Percentiles rank a stretch among this genome's conserved stretches.
phyloP scores from a whole-genome alignment of 495 filamentous ascomycete genomes.

The Penicillium chermesinum region DNA sequence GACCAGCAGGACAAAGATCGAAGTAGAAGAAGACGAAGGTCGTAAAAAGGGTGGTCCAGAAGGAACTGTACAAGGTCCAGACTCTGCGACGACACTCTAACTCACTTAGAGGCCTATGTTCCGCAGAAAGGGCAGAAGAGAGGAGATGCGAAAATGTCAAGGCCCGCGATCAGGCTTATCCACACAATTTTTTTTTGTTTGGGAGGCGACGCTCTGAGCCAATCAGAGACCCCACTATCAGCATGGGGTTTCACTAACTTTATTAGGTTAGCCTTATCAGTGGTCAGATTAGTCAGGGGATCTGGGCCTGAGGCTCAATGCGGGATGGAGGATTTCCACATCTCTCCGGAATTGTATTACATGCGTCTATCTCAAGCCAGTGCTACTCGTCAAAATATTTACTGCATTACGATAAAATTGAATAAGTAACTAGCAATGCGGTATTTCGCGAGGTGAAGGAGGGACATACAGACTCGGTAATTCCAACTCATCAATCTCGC shows the following conservation, averaged over 20 bases:
- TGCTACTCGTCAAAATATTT: too few relatives aligned
- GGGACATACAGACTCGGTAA: too few relatives aligned
- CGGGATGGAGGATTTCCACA: too few relatives aligned
- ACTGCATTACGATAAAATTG: too few relatives aligned
- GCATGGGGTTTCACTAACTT: constrained; percentile 10
- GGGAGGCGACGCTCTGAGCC: constrained; percentile 12
- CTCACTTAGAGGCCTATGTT: constrained; percentile 8
- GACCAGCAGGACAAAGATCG: constrained; percentile 8
- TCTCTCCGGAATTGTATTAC: too few relatives aligned
- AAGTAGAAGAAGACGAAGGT: not conserved
- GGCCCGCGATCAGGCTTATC: constrained; percentile 16
- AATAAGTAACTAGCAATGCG: too few relatives aligned
- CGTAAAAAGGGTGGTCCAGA: constrained; percentile 4
- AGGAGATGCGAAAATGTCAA: not conserved
- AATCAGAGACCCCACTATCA: constrained; percentile 8
- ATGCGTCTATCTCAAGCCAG: too few relatives aligned
- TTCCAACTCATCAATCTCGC: too few relatives aligned
- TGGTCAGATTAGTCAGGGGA: not conserved
- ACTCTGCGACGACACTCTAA: constrained; percentile 8
- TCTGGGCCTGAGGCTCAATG: not conserved
- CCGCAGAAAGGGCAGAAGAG: constrained; percentile 4
- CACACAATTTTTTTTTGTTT: constrained; percentile 25
- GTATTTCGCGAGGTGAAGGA: too few relatives aligned
- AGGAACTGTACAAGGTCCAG: constrained; percentile 9
- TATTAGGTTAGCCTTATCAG: constrained; percentile 14